Percentiles rank a stretch among this genome's conserved stretches.
Evolutionary conservation across 257 asterid genomes (phyloP).

Genomic region (Fraxinus excelsior): DNA sequence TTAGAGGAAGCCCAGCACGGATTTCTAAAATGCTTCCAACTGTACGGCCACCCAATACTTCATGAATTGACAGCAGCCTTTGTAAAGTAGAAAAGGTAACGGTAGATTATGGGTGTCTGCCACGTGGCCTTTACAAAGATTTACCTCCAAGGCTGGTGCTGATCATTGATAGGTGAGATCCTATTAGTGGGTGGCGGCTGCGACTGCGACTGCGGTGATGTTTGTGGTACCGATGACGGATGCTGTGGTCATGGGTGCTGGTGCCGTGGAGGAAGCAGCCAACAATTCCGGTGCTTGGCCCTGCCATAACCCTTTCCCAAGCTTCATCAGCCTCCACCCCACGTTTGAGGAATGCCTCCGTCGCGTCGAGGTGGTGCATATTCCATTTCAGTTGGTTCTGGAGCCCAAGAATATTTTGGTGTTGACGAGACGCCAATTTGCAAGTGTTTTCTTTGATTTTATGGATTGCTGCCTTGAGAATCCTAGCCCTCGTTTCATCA

Average conservation of each 20-base stretch:
- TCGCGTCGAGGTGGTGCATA: slow-evolving; percentile 27
- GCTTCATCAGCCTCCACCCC: slow-evolving; percentile 13
- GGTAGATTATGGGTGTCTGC: slow-evolving; percentile 2
- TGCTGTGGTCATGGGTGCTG: slow-evolving; percentile 6
- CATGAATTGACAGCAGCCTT: background rate
- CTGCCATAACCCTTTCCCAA: slow-evolving; percentile 16
- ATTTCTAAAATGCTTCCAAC: slow-evolving; percentile 27
- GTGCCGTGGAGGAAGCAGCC: background rate
- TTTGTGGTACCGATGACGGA: slow-evolving; percentile 18
- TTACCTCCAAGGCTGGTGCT: background rate
- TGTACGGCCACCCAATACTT: slow-evolving; percentile 28
- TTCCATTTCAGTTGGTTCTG: slow-evolving; percentile 20
- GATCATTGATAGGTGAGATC: background rate
- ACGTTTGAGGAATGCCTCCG: background rate
- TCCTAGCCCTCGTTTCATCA: slow-evolving; percentile 5
- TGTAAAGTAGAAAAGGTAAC: background rate
- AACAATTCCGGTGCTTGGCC: slow-evolving; percentile 14
- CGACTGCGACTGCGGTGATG: slow-evolving; percentile 28
- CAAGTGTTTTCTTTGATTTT: slow-evolving; percentile 29
- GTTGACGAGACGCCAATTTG: slow-evolving; percentile 21
- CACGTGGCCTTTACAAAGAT: background rate
- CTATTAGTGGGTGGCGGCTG: slow-evolving; percentile 31
- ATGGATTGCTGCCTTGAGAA: slow-evolving; percentile 17
- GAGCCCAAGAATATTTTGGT: slow-evolving; percentile 23
- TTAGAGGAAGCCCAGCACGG: slow-evolving; percentile 11